phyloP scores from a whole-genome alignment of 495 filamentous ascomycete species.

The Podospora pseudopauciseta region DNA sequence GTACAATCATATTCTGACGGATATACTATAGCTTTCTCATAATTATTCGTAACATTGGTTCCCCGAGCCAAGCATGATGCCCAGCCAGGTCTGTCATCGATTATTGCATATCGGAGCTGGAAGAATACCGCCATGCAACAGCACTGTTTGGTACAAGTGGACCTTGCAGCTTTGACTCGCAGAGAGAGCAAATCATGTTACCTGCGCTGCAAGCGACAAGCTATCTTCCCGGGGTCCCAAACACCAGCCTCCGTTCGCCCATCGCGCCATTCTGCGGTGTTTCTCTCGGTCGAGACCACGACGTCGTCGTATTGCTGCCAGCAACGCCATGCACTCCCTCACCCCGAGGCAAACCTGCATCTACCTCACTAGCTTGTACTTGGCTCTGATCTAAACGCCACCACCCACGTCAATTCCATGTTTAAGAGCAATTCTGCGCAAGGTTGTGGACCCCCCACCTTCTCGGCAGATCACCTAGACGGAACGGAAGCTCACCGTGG shows the following conservation, averaged over 20 bases:
- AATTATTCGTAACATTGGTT: not conserved
- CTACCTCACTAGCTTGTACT: not conserved
- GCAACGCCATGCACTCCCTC: not conserved
- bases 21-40: not conserved
- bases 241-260: not conserved
- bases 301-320: too few species aligned
- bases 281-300: too few species aligned
- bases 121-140: not conserved
- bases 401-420: not conserved
- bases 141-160: not conserved
- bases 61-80: not conserved
- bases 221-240: not conserved
- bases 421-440: not conserved
- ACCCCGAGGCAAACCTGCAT: not conserved
- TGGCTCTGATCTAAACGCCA: not conserved
- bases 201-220: not conserved
- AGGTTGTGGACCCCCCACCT: not conserved
- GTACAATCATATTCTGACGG: too few species aligned
- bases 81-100: not conserved
- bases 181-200: constrained; percentile 1
- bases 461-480: constrained; percentile 1
- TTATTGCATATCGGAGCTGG: not conserved
- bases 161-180: not conserved
- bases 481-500: not conserved
- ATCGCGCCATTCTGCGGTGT: not conserved